Evolutionary conservation across 2,329 filamentous ascomycete species (phyloP), one percentile per base, ranked within the genome.

Genomic region (Achaetomium macrosporum): DNA sequence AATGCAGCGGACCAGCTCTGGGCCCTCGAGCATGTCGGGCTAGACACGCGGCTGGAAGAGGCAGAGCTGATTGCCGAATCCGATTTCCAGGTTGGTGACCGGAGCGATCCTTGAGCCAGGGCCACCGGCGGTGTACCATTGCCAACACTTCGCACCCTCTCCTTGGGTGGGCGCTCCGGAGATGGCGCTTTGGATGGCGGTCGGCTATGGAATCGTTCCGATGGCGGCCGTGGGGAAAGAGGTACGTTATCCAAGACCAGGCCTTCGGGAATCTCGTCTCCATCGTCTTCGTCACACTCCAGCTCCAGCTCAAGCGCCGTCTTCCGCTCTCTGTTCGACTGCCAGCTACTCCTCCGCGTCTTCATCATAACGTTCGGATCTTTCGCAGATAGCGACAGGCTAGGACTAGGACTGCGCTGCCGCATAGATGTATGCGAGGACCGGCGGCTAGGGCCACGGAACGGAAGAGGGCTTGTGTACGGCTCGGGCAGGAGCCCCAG

Each of bases 191-290:
- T 70, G 0, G 82, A 84, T 2, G 73, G 65, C 1, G 78, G 72
- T 37, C 73, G 71, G 63, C 78, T 84, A 7, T 72, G 72, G 0
- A 76, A 69, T 15, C 83, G 74, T 56, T 84, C 80, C 20, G 72
- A 72, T 1, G 73, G 72, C 1, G 82, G 82, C 2, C 83, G 76
- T n/a, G 88, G 88, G 0, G 88, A 91, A 42, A 93, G 82, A 5
- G 88, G 88, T 2, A 93, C 84, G 59, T 93, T 93, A 70, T 89
- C 87, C 43, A 93, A 78, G 48, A 90, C 78, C 20, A 88, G 79
- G 50, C 88, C 87, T 25, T 91, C 87, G 0, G 88, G 88, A 30
- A 93, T 84, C 53, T 88, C 82, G 63, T 90, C 87, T 50, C 82
- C 84, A 50, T 90, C 85, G 60, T 91, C 86, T 47, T 85, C 82